phyloP scores from a whole-genome alignment of 2,329 filamentous ascomycete genomes.

The Botrytis hyacinthi region DNA sequence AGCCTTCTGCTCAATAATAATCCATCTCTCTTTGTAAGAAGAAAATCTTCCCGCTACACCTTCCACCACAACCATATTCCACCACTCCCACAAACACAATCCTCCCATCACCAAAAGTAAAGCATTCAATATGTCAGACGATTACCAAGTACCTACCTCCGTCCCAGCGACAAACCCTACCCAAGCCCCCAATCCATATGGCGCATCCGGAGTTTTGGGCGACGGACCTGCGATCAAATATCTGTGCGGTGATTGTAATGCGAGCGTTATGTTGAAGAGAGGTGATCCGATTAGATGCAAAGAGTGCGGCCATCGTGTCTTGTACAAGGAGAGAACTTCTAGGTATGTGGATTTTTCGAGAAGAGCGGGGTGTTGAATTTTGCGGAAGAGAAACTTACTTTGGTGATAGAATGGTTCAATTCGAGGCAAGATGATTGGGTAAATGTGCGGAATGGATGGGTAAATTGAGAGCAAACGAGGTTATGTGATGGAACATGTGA shows the following conservation, averaged over 20 bases:
- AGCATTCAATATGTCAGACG: constrained; percentile 1
- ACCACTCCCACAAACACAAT: neutral
- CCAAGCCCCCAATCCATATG: constrained; percentile 38
- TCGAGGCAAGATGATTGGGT: constrained; percentile 75
- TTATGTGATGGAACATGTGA: neutral
- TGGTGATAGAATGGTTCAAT: constrained; percentile 83
- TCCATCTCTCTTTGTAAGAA: constrained; percentile 8
- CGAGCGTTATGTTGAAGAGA: constrained; percentile 70
- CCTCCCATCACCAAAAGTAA: neutral
- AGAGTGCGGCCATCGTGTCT: constrained; percentile 89
- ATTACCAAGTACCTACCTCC: constrained; percentile 20
- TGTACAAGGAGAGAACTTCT: constrained; percentile 95
- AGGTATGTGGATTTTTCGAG: constrained; percentile 63
- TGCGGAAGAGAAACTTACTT: constrained; percentile 23
- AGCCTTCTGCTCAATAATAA: neutral
- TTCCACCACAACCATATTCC: neutral
- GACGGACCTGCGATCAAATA: constrained; percentile 63
- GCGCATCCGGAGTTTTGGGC: constrained; percentile 31
- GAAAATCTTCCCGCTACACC: constrained; percentile 8
- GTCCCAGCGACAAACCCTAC: constrained; percentile 4
- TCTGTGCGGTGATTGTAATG: constrained; percentile 81
- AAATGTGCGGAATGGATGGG: neutral
- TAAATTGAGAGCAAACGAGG: too few species aligned
- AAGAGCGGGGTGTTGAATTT: too few species aligned
- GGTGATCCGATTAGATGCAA: constrained; percentile 83